phyloP scores from a whole-genome alignment of 371 early-diverging fungal species.

The Mortierella sp. region DNA sequence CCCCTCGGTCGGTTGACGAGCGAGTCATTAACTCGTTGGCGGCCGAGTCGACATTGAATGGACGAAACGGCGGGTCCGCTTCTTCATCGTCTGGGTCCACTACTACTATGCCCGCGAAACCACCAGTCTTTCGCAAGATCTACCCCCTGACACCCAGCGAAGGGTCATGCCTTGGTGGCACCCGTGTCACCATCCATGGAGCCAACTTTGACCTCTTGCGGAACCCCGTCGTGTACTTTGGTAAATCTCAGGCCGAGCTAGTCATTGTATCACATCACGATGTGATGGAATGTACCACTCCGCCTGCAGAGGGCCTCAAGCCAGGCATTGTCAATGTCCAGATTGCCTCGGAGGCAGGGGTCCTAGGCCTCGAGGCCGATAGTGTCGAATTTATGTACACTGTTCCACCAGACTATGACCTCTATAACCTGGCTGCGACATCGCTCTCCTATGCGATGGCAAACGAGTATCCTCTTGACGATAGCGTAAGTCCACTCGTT shows the following conservation, averaged over 20 bases:
- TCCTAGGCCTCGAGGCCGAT: conserved; percentile 23
- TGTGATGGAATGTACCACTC: conserved; percentile 58
- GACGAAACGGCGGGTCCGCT: neutral
- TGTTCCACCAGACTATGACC: conserved; percentile 51
- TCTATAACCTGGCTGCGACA: conserved; percentile 48
- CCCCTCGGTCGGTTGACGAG: conserved; percentile 51
- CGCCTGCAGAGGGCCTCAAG: conserved; percentile 44
- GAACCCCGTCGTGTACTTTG: conserved; percentile 52
- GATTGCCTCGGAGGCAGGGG: conserved; percentile 31
- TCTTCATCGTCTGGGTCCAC: neutral
- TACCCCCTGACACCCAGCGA: conserved; percentile 54
- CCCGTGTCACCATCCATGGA: conserved; percentile 53
- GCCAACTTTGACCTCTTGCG: conserved; percentile 43
- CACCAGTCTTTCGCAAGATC: conserved; percentile 47
- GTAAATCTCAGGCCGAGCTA: conserved; percentile 45
- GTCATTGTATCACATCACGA: conserved; percentile 55
- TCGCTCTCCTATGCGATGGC: conserved; percentile 55
- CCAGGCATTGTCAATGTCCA: conserved; percentile 51
- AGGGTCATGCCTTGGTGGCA: conserved; percentile 52
- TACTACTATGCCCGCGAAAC: neutral
- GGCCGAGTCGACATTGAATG: conserved; percentile 11
- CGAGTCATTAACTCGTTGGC: conserved; percentile 32
- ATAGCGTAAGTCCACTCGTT: conserved; percentile 27
- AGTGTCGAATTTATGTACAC: conserved; percentile 55
- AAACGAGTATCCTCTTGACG: conserved; percentile 48